These are phyloP conservation scores for Aspergillus haitiensis DNA, from an alignment of 495 filamentous ascomycete species.

Conservation along the genomic window DNA sequence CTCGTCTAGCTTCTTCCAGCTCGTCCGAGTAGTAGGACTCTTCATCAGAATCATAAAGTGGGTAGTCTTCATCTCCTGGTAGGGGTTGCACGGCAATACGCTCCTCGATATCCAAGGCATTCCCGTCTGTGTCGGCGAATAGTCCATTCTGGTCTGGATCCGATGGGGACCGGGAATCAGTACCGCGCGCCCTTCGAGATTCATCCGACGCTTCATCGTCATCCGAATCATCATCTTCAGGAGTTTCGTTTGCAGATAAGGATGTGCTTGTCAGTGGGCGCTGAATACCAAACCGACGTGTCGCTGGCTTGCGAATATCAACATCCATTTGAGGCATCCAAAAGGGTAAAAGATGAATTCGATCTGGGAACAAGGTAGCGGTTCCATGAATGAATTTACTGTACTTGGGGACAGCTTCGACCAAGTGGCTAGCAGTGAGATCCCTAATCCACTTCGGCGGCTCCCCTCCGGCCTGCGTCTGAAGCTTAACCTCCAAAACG, in stretches of 20 bases:
- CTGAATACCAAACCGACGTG: constrained; percentile 84
- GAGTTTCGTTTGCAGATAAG: constrained; percentile 68
- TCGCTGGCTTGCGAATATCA: constrained; percentile 91
- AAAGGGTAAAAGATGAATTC: constrained; percentile 89
- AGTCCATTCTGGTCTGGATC: constrained; percentile 23
- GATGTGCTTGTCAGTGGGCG: constrained; percentile 71
- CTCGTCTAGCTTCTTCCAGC: constrained; percentile 69
- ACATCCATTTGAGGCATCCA: constrained; percentile 99
- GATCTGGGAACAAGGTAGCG: constrained; percentile 79
- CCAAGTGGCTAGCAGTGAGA: constrained; percentile 86
- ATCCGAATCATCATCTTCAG: constrained; percentile 61
- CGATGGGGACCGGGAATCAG: not conserved
- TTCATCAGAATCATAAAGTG: constrained; percentile 89
- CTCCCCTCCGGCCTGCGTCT: constrained; percentile 95
- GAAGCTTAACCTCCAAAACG: constrained; percentile 94
- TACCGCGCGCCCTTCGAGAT: constrained; percentile 17
- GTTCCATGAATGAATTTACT: constrained; percentile 98
- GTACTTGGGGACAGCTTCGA: constrained; percentile 98
- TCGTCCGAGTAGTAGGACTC: constrained; percentile 67
- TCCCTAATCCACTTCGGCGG: constrained; percentile 96
- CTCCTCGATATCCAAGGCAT: constrained; percentile 73
- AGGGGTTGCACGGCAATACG: constrained; percentile 62
- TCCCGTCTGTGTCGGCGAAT: constrained; percentile 43
- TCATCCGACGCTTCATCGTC: constrained; percentile 57
- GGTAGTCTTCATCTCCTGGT: constrained; percentile 67